Conservation (phyloP, 805 yeast species). For the Priceomyces melissophilus region DNA sequence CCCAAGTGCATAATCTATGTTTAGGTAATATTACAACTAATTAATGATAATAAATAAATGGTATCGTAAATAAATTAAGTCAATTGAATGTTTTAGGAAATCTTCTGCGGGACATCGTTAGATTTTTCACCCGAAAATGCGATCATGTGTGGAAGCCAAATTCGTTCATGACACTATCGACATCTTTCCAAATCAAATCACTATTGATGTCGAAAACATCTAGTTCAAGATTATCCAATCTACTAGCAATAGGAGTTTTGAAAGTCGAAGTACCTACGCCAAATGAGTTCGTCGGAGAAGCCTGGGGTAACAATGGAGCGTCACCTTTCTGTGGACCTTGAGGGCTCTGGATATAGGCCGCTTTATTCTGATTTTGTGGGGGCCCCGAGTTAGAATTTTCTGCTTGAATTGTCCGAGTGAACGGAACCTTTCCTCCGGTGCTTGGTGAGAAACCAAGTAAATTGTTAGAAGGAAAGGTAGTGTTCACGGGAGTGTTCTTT, state of each 20-base stretch:
- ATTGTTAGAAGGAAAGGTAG: too few species aligned
- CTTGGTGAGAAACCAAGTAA: not conserved
- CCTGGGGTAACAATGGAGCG: not conserved
- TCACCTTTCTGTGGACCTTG: not conserved
- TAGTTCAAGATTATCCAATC: constrained; percentile 34
- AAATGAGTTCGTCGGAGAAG: not conserved
- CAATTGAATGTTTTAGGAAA: too few species aligned
- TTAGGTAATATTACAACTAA: too few species aligned
- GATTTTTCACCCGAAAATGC: too few species aligned
- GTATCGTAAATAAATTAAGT: too few species aligned
- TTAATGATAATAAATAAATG: too few species aligned
- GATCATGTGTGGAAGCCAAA: constrained; percentile 74
- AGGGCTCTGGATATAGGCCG: constrained; percentile 1
- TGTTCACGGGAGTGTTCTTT: constrained; percentile 8
- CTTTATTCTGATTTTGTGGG: not conserved
- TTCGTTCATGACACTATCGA: constrained; percentile 85
- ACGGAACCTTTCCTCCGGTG: not conserved
- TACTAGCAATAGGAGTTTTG: constrained; percentile 20
- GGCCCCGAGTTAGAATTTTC: too few species aligned
- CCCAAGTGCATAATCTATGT: too few species aligned
- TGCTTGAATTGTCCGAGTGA: too few species aligned
- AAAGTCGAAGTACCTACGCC: not conserved
- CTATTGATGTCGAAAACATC: constrained; percentile 47
- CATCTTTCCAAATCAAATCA: constrained; percentile 71
- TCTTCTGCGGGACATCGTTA: too few species aligned